Conservation (phyloP, 192 early-diverging fungal species). For the Irineochytrium annulatum region DNA sequence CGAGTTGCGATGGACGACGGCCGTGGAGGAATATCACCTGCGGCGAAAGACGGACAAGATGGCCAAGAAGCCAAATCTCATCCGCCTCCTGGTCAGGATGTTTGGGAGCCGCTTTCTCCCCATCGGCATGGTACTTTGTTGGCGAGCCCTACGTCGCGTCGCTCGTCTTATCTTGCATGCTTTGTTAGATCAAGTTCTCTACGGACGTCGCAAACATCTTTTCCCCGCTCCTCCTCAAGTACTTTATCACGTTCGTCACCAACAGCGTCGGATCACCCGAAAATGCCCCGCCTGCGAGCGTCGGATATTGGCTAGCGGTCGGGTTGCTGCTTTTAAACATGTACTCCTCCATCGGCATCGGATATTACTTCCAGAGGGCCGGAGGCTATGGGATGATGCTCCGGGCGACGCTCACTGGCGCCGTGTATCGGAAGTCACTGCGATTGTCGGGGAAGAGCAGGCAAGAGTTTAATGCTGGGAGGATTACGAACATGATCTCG, state of each 20-base stretch:
- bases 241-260: constrained; percentile 32
- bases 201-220: constrained; percentile 32
- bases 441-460: constrained; percentile 48
- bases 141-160: background rate
- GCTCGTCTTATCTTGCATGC: background rate
- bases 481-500: constrained; percentile 59
- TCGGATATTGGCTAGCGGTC: constrained; percentile 17
- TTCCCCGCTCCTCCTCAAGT: constrained; percentile 45
- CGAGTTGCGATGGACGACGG: constrained; percentile 27
- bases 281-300: background rate
- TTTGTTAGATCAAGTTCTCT: constrained; percentile 24
- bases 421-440: constrained; percentile 59
- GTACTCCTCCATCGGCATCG: constrained; percentile 14
- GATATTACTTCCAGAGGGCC: constrained; percentile 40
- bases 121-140: constrained; percentile 11
- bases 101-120: constrained; percentile 17
- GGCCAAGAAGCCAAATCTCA: constrained; percentile 21
- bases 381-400: constrained; percentile 35
- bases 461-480: constrained; percentile 56
- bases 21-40: background rate
- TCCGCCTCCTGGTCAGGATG: constrained; percentile 19
- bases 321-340: constrained; percentile 16
- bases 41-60: constrained; percentile 3
- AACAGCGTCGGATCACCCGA: too few species aligned
- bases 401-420: constrained; percentile 44